These are phyloP conservation scores for Reticulascus tulasneorum DNA, from an alignment of 2,329 filamentous ascomycete species.

Conservation along the genomic window DNA sequence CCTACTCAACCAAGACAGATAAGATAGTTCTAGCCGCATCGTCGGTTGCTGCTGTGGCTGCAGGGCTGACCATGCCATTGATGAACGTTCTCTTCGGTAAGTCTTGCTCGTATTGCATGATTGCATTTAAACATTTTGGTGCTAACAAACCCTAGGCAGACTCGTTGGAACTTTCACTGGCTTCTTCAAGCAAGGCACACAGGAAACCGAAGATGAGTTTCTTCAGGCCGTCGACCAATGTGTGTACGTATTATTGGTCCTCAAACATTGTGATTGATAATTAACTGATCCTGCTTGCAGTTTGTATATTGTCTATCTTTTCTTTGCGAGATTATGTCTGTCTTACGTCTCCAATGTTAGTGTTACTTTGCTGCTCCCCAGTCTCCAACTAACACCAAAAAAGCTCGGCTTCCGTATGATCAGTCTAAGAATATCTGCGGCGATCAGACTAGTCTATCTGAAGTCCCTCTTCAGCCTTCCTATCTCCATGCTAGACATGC, in stretches of 20 bases:
- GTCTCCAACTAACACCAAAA: background rate
- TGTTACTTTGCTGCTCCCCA: background rate
- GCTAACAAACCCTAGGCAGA: conserved; percentile 7
- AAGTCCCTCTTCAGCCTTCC: conserved; percentile 44
- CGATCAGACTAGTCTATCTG: conserved; percentile 45
- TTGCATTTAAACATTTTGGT: background rate
- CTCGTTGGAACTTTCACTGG: conserved; percentile 27
- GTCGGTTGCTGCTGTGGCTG: conserved; percentile 8
- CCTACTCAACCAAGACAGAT: conserved; percentile 6
- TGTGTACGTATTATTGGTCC: conserved; percentile 14
- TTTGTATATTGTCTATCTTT: conserved; percentile 32
- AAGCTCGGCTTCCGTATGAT: conserved; percentile 44
- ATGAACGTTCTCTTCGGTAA: conserved; percentile 30
- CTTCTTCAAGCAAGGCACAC: conserved; percentile 14
- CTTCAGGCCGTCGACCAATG: conserved; percentile 12
- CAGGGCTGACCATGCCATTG: conserved; percentile 23
- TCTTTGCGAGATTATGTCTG: conserved; percentile 26
- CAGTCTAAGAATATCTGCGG: conserved; percentile 45
- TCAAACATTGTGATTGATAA: background rate
- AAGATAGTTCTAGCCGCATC: conserved; percentile 9
- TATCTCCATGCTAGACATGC: conserved; percentile 42
- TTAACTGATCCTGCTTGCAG: conserved; percentile 11
- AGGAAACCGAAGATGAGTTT: conserved; percentile 13
- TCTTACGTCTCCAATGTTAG: conserved; percentile 27
- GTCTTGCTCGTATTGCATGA: background rate